Percentiles rank a stretch among this genome's conserved stretches.
These are phyloP conservation scores for Leptographium wingfieldii DNA, from an alignment of 2,329 filamentous ascomycete genomes.

Conservation along the genomic window DNA sequence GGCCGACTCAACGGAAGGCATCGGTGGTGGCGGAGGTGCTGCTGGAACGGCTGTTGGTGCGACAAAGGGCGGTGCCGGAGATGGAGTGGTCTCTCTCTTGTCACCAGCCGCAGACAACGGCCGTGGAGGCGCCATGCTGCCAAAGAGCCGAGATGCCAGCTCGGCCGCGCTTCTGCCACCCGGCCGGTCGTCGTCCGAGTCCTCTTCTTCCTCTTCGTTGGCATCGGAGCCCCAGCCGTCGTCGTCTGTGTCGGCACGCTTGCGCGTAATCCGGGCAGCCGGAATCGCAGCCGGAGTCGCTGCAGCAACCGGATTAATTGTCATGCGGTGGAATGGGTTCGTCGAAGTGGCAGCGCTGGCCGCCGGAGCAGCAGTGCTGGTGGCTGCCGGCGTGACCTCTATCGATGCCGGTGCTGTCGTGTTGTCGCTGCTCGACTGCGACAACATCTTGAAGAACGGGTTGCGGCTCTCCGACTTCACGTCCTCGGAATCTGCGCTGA, in stretches of 20 bases:
- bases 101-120: constrained; percentile 74
- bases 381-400: constrained; percentile 18
- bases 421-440: constrained; percentile 44
- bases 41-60: no score
- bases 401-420: constrained; percentile 32
- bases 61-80: constrained; percentile 16
- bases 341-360: constrained; percentile 51
- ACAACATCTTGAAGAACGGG: constrained; percentile 86
- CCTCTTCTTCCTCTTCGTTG: constrained; percentile 42
- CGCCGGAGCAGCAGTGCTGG: constrained; percentile 12
- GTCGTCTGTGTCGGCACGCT: constrained; percentile 43
- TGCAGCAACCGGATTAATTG: constrained; percentile 43
- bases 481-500: constrained; percentile 15
- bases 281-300: constrained; percentile 29
- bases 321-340: constrained; percentile 89
- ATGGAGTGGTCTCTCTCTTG: constrained; percentile 34
- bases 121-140: constrained; percentile 88
- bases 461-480: constrained; percentile 74
- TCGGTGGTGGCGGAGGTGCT: no score
- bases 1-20: no score
- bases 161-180: constrained; percentile 79
- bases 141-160: constrained; percentile 87
- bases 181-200: constrained; percentile 65
- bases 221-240: constrained; percentile 83
- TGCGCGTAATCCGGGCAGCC: constrained; percentile 34